Evolutionary conservation across 2,329 filamentous ascomycete species (phyloP), one percentile per base, ranked within the genome.

Genomic region (Hymenotorrendiella dingleyae): DNA sequence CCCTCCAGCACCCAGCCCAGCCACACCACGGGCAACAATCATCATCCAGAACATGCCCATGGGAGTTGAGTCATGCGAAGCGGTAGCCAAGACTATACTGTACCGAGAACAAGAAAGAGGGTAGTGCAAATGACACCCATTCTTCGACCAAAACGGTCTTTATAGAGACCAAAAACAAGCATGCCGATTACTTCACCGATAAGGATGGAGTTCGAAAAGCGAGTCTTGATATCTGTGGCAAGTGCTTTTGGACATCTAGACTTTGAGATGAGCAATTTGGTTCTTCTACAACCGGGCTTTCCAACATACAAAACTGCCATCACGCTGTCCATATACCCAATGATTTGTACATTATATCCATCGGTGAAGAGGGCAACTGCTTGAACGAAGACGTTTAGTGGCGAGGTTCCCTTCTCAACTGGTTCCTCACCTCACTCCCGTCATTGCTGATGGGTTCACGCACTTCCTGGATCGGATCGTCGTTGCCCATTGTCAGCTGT

Each of bases 121-220:
- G 72, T 74, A 0, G 72, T 68, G 5, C 63, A 61, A 4, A 74
- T 57, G 29, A 69, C 66, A 10, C 71, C 71, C 0, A 65, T 71
- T 34, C 67, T 64, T 28, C 72, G 64, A n/a, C 72, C 72, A 6
- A 74, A 53, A 10, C 41, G 36, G 48, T 73, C 72, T 48, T 72
- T 70, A 7, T 71, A 54, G 9, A 68, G 58, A 8, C 73, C 72
- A 44, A 78, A 76, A 50, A 68, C 60, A 8, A 78, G 57, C 67
- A 76, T 78, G 40, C 74, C 74, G 37, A 76, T 59, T 40, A 76
- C 74, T 57, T 73, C 70, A 35, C 74, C 75, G 39, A 78, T 68
- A 4, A 77, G 62, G 47, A 72, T 73, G 3, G 74, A 68, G 49
- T 78, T 78, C 29, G 70, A 72, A 3, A 78, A 66, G 6, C 73